Base-by-base conservation (phyloP, 495 filamentous ascomycete species). In the Sordaria brevicollis region DNA sequence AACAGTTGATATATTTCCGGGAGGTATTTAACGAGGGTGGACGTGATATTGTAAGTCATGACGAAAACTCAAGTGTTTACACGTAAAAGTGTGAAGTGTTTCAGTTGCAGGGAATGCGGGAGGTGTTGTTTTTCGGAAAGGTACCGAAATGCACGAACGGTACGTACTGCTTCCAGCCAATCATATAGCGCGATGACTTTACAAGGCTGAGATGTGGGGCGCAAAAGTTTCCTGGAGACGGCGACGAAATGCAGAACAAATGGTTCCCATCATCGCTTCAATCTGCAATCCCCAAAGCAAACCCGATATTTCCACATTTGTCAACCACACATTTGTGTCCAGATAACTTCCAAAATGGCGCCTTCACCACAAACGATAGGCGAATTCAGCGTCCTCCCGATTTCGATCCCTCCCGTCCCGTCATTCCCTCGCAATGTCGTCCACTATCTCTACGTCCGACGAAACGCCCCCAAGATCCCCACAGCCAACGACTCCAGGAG, bases 401-500 rank as follows among this genome's bases (percentile, higher is more conserved):
- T 94, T 21, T 82, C 86, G 17, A 84, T 94, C 13, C 91, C 91
- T 2, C 74, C 84, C 19, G 77, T 87, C n/a, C 81, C 88, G 2
- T 82, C 88, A 5, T 89, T 82, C 73, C 86, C 87, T 7, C 75
- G 82, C 19, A 72, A 84, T n/a, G 86, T 84, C 70, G 87, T 84
- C 65, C 95, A 99, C 81, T 92, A 92, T 81, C 84, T 98, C 76
- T 97, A 97, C 80, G 79, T 97, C 67, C 91, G 90, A 68, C 88
- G 87, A 35, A 93, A 97, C 77, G 85, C 89, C 54, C 93, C 91
- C 69, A 91, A 89, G 74, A 85, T 93, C 31, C 89, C 92, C 17
- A 90, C 90, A 11, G 82, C 87, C 19, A 85, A 90, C 74, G 88
- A 93, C 74, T 76, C 86, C 29, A 89, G 93, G 70, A 91, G 90